Evolutionary conservation across 495 filamentous ascomycete genomes (phyloP).

Genomic region (Penicillium roqueforti): DNA sequence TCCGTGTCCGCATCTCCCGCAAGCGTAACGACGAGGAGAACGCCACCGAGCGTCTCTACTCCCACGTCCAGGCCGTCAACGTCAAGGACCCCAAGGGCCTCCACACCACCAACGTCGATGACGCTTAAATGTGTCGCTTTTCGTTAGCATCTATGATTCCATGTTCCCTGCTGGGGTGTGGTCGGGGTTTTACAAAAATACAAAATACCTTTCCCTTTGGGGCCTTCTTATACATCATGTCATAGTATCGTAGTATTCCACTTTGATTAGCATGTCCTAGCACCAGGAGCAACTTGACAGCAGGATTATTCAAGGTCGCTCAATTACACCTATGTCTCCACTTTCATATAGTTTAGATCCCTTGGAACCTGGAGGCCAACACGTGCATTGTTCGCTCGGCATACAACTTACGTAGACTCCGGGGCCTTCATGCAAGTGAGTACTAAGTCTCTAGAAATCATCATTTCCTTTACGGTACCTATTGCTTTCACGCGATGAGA

Average conservation of each 20-base stretch:
- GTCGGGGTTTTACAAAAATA: slow-evolving; percentile 29
- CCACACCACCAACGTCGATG: slow-evolving; percentile 73
- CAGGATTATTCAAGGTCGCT: background rate
- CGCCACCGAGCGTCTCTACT: slow-evolving; percentile 97
- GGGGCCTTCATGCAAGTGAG: background rate
- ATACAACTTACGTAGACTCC: background rate
- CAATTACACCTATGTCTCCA: background rate
- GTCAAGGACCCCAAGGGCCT: slow-evolving; percentile 98
- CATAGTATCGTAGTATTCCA: background rate
- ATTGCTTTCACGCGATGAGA: background rate
- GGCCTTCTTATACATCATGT: background rate
- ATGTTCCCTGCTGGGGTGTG: slow-evolving; percentile 26
- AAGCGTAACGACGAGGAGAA: slow-evolving; percentile 99
- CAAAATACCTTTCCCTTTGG: slow-evolving; percentile 26
- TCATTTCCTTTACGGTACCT: background rate
- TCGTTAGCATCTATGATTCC: slow-evolving; percentile 29
- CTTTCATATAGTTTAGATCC: background rate
- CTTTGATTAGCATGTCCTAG: background rate
- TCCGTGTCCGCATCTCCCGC: slow-evolving; percentile 95
- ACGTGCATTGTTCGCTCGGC: background rate
- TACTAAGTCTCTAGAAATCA: background rate
- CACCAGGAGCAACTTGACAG: background rate
- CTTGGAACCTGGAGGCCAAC: too few relatives aligned
- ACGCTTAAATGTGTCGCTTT: slow-evolving; percentile 38
- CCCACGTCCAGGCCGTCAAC: slow-evolving; percentile 98